Evolutionary conservation across 805 yeast genomes (phyloP), one percentile per base, ranked within the genome.

Genomic region (Candida yuanshanica): DNA sequence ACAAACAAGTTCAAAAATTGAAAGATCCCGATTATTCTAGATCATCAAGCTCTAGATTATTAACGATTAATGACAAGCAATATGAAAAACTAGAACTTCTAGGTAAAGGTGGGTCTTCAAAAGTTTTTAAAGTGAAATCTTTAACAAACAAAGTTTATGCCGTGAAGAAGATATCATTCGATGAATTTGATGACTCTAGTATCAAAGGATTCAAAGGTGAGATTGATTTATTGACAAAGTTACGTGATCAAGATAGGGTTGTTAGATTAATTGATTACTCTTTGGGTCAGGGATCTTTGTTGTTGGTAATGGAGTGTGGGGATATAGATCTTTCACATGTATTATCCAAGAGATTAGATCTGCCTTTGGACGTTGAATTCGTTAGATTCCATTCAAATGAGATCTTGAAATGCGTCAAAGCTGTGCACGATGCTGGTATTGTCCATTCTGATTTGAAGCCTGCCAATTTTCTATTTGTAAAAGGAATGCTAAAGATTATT

Each of bases 51-150:
- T 46, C 58, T 7, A 53, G 48, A 20, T 42, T 59, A 2, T 55
- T 73, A 5, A 50, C 53, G 7, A 74, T 82, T 1, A 85, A 88
- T 57, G 79, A 75, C 2, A 70, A 70, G 25, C 72, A 72, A 33
- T 91, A 85, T 56, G 90, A 83, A 52, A 74, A 82, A 42, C 63
- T 85, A 21, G 96, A 88, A 54, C 66, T 85, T 12, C 60, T 90
- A 16, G 98, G 97, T 5, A 75, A 84, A 59, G 98, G 97, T 20
- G 98, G 97, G 0, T 75, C 96, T 0, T 89, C 96, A 0, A 87
- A 83, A 56, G 98, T 90, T 17, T 90, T 82, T 66, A 84, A 82
- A 58, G 93, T 83, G 1, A 82, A 75, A 50, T 66, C 75, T 0
- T n/a, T 49, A 50, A 72, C 71, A 36, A 78, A 77, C 45, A 77